Conservation (phyloP, 164 flowering plant species). For the Vitis amurensis region DNA sequence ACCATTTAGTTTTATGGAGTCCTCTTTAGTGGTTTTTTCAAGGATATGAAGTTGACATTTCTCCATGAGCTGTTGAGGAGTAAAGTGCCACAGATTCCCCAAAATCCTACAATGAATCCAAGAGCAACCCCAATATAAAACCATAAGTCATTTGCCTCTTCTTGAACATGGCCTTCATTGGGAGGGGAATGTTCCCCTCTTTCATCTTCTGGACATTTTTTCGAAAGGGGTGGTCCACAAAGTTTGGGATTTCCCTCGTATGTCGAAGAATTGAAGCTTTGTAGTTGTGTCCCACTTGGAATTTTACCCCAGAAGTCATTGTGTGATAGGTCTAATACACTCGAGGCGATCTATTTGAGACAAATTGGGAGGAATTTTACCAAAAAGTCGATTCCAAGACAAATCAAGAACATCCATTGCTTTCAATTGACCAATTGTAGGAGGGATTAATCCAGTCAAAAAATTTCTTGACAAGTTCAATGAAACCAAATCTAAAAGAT, state of each 20-base stretch:
- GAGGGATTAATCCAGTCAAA: too few relatives aligned
- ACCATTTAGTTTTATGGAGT: too few relatives aligned
- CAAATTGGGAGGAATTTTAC: neutral
- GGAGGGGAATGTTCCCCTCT: neutral
- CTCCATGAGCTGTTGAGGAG: too few relatives aligned
- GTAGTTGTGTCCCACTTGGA: conserved; percentile 10
- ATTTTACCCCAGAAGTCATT: conserved; percentile 8
- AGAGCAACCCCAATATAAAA: neutral
- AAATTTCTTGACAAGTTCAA: too few relatives aligned
- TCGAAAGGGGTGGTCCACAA: conserved; percentile 3
- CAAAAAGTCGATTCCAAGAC: neutral
- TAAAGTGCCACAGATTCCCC: too few relatives aligned
- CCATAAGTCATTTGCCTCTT: neutral
- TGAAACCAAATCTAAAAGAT: too few relatives aligned
- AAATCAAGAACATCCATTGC: too few relatives aligned
- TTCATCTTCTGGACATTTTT: neutral
- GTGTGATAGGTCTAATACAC: neutral
- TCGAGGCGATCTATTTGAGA: neutral
- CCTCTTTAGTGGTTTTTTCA: too few relatives aligned
- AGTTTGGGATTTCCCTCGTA: conserved; percentile 5
- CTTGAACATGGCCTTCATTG: neutral
- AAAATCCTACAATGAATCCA: too few relatives aligned
- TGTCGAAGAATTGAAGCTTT: conserved; percentile 3
- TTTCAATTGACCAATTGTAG: too few relatives aligned
- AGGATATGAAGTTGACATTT: too few relatives aligned